A percentile compares a stretch with the other conserved stretches of the same genome.
Evolutionary conservation across 768 basidiomycete genomes (phyloP).

Genomic region (Collybia nuda): DNA sequence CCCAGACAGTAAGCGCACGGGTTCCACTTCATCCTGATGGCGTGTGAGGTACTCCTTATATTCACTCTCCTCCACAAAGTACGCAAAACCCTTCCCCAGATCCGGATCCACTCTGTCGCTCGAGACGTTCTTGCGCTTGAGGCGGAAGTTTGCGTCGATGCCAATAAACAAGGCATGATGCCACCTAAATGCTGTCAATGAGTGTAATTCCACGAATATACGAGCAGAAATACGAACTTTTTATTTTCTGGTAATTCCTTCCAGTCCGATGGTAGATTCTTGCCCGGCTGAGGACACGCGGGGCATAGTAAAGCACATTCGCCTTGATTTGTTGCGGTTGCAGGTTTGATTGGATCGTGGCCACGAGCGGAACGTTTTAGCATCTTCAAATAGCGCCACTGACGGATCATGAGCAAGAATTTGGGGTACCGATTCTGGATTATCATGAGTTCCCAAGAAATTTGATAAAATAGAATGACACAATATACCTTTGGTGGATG

Average conservation of each 20-base stretch:
- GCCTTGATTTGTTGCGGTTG: constrained; percentile 10
- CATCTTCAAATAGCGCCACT: constrained; percentile 18
- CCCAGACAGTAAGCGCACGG: constrained; percentile 15
- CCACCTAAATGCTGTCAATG: not conserved
- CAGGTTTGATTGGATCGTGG: constrained; percentile 11
- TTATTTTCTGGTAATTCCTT: constrained; percentile 8
- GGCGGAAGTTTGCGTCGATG: constrained; percentile 20
- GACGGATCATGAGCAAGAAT: constrained; percentile 15
- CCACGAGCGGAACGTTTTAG: constrained; percentile 17
- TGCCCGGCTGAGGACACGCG: constrained; percentile 23
- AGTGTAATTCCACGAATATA: not conserved
- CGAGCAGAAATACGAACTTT: constrained; percentile 7
- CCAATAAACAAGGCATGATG: constrained; percentile 7
- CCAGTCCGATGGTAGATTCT: constrained; percentile 23
- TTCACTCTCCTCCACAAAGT: constrained; percentile 8
- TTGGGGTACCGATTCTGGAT: constrained; percentile 21
- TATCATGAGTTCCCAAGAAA: not conserved
- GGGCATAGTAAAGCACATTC: constrained; percentile 23
- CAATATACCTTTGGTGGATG: not conserved
- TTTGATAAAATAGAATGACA: not conserved
- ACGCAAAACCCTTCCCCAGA: constrained; percentile 7
- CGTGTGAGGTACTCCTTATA: constrained; percentile 20
- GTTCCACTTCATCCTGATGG: constrained; percentile 14
- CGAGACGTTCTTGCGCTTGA: constrained; percentile 18
- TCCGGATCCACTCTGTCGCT: constrained; percentile 15